Base-by-base conservation (phyloP, 164 flowering plant species). In the Dillenia turbinata region DNA sequence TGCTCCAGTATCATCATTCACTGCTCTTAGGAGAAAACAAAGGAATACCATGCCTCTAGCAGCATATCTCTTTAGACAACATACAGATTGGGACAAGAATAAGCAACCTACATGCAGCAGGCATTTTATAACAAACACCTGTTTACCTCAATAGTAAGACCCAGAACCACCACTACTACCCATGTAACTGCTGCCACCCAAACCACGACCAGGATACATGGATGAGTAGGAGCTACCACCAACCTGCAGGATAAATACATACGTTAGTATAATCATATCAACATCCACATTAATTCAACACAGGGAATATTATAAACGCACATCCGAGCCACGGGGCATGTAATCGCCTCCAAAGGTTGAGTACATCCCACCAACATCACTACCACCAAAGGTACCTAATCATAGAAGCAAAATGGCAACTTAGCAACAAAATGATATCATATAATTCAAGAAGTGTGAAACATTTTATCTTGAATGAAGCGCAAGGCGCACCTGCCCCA, bases 211-310 rank as follows among this genome's bases (percentile, higher is more conserved):
- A 51, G 97, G 75, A 68, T 93, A 90, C 40, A 89, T 52, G 8
- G 97, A 88, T 44, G 98, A 90, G 75, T 93, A 90, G 55, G 98
- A 88, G 68, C 89, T 74, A 56, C 87, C 79, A 69, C 89, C 86
- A 69, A 79, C 96, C 96, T 93, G 79, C 52, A 47, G 69, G 16
- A 15, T 40, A 49, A 52, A n/a, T 46, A 16, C 6, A 64, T 19
- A 22, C 33, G 54, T 40, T 17, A 12, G 26, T 10, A n/a, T 46
- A 48, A 45, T 10, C 5, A 15, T 10, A 14, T 33, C 10, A 55
- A 52, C 33, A 62, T 10, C n/a, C 46, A 5, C 16, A 24, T 19
- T 47, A 40, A 45, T 14, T 11, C 40, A 33, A 49, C 52, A 66
- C 10, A 19, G 2, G 7, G 0, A 11, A 67, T 44, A n/a, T 47